These are phyloP conservation scores for Malania oleifera DNA, from an alignment of 164 flowering plant genomes.

Conservation along the genomic window DNA sequence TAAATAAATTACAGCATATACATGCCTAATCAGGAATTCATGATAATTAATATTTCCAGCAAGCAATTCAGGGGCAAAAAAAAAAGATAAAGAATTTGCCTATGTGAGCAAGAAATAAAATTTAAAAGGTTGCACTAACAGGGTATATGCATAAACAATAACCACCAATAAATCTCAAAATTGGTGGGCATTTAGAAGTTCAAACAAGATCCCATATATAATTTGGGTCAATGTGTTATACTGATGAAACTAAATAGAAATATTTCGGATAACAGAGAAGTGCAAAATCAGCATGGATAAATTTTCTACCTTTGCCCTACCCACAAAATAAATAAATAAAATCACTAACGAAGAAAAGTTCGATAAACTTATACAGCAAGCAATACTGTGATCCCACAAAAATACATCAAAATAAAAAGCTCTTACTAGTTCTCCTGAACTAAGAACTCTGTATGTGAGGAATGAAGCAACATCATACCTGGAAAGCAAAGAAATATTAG, in stretches of 20 bases:
- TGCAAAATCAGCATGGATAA: not conserved
- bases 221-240: not conserved
- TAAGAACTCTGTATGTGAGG: constrained; percentile 37
- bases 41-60: not conserved
- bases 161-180: not conserved
- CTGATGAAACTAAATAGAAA: not conserved
- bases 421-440: constrained; percentile 58
- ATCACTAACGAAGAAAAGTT: not conserved
- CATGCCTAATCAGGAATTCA: too few species aligned
- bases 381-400: not conserved
- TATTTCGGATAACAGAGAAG: not conserved
- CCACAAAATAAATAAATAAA: not conserved
- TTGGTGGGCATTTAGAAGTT: not conserved
- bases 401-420: not conserved
- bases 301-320: not conserved
- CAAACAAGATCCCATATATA: not conserved
- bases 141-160: not conserved
- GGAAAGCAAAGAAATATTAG: constrained; percentile 2
- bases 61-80: not conserved
- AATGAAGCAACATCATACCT: constrained; percentile 70
- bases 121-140: too few species aligned
- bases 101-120: too few species aligned
- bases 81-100: not conserved
- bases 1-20: not conserved
- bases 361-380: not conserved